Percentiles rank a stretch among this genome's conserved stretches.
phyloP scores from a whole-genome alignment of 139 green algal genomes.

The Chlorella sp. region DNA sequence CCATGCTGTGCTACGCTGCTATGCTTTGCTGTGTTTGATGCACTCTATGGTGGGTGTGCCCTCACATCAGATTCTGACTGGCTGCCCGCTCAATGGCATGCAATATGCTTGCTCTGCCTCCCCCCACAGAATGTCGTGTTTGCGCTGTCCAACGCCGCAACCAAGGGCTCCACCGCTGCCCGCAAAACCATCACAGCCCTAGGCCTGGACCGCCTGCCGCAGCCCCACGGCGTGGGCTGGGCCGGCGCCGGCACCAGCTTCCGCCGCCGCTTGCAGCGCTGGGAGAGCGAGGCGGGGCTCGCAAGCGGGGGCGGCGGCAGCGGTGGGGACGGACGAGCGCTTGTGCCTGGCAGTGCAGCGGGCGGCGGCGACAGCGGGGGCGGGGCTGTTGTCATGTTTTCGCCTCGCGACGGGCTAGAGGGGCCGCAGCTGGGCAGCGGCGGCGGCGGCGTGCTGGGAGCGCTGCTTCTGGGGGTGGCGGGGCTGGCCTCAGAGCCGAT shows the following conservation, averaged over 20 bases:
- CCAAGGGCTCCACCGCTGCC: constrained; percentile 50
- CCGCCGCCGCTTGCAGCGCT: constrained; percentile 24
- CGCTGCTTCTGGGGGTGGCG: constrained; percentile 41
- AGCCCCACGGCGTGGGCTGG: not conserved
- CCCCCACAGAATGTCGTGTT: constrained; percentile 48
- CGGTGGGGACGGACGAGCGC: not conserved
- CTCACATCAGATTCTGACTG: no score
- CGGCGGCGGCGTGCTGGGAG: constrained; percentile 39
- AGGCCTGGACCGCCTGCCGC: constrained; percentile 49
- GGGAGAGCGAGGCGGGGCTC: constrained; percentile 5
- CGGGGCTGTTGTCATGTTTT: constrained; percentile 1
- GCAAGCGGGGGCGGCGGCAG: not conserved
- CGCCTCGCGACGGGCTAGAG: not conserved
- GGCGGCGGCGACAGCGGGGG: not conserved
- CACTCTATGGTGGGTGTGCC: no score
- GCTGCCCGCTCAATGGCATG: not conserved
- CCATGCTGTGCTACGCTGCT: no score
- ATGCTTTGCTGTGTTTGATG: no score
- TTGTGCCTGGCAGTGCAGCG: not conserved
- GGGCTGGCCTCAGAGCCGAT: constrained; percentile 47
- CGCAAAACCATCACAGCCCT: constrained; percentile 45
- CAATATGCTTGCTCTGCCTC: not conserved
- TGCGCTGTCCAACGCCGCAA: constrained; percentile 59
- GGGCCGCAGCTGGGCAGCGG: constrained; percentile 11
- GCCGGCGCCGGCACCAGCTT: not conserved